A percentile compares a stretch with the other conserved stretches of the same genome.
phyloP scores from a whole-genome alignment of 148 eudicot genomes.

The Vaccinium vitisidaea region DNA sequence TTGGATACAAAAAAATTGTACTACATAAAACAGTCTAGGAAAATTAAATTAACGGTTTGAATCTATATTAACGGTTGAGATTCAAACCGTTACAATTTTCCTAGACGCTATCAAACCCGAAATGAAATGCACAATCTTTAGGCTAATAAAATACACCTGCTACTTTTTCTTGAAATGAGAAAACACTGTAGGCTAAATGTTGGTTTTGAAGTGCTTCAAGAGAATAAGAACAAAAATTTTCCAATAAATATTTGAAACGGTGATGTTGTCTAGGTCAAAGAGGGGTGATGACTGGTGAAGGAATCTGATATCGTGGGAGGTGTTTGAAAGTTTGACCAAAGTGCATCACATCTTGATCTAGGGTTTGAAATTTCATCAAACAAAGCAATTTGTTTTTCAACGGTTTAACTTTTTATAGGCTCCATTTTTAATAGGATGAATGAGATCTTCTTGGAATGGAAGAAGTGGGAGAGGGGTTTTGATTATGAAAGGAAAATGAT shows the following conservation, averaged over 20 bases:
- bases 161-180: not conserved
- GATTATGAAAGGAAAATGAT: not conserved
- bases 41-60: too few species aligned
- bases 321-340: conserved; percentile 12
- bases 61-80: too few species aligned
- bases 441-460: not conserved
- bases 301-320: conserved; percentile 16
- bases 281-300: conserved; percentile 7
- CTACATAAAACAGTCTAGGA: too few species aligned
- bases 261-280: conserved; percentile 19
- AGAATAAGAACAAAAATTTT: conserved; percentile 39
- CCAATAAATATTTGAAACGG: conserved; percentile 6
- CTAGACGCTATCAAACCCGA: not conserved
- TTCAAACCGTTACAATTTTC: too few species aligned
- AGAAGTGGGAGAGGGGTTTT: not conserved
- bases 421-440: not conserved
- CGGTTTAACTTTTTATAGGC: not conserved
- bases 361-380: conserved; percentile 8
- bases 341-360: not conserved
- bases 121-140: not conserved
- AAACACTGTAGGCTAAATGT: not conserved
- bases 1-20: too few species aligned
- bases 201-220: conserved; percentile 9
- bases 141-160: not conserved
- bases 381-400: not conserved